These are phyloP conservation scores for Raphanus sativus DNA, from an alignment of 345 rosid genomes.

Conservation along the genomic window DNA sequence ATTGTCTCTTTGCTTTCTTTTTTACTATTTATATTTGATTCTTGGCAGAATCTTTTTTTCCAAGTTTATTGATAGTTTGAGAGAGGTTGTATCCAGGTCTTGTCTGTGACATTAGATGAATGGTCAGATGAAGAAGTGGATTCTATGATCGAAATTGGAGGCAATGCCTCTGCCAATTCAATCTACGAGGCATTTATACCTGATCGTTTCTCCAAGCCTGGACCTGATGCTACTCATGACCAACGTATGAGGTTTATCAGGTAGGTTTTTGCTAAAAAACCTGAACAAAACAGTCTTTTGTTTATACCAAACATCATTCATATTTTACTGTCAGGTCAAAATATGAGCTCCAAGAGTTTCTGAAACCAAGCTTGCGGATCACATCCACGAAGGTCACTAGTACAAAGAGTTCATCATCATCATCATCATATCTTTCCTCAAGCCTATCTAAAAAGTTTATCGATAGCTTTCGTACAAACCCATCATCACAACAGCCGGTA, in stretches of 20 bases:
- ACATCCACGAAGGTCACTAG: constrained; percentile 43
- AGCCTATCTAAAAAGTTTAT: constrained; percentile 60
- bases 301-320: background rate
- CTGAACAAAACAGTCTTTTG: background rate
- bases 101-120: constrained; percentile 94
- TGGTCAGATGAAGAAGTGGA: constrained; percentile 93
- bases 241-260: constrained; percentile 79
- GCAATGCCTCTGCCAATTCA: constrained; percentile 84
- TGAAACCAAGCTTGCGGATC: constrained; percentile 89
- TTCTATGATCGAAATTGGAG: constrained; percentile 92
- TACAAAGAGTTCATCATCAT: constrained; percentile 41
- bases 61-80: constrained; percentile 7
- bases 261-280: constrained; percentile 33
- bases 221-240: constrained; percentile 74
- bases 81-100: constrained; percentile 49
- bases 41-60: constrained; percentile 5
- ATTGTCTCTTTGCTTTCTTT: constrained; percentile 14
- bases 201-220: constrained; percentile 75
- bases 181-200: constrained; percentile 90
- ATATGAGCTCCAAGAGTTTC: constrained; percentile 91
- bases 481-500: constrained; percentile 56
- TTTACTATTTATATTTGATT: background rate
- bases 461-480: constrained; percentile 63
- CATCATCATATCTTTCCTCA: constrained; percentile 50
- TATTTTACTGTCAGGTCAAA: constrained; percentile 60